These are phyloP conservation scores for Carallia pectinifolia DNA, from an alignment of 345 rosid genomes.

Conservation along the genomic window DNA sequence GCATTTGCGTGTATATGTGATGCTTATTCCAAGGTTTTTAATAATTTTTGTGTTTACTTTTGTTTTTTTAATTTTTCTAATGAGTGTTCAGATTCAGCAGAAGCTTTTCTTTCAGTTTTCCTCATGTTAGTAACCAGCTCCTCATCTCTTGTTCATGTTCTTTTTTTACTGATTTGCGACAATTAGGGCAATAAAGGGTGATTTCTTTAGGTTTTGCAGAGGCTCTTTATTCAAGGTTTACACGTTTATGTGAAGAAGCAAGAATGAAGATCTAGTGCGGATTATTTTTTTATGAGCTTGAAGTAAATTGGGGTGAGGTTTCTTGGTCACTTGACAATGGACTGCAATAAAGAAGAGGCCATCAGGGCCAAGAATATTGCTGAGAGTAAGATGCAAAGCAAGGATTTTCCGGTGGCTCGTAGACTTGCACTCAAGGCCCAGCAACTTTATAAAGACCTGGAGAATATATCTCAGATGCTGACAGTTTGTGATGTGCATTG, in stretches of 20 bases:
- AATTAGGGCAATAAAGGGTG: slow-evolving; percentile 5
- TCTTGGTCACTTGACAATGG: slow-evolving; percentile 41
- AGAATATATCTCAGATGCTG: slow-evolving; percentile 60
- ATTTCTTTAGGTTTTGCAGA: slow-evolving; percentile 2
- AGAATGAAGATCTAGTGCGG: slow-evolving; percentile 4
- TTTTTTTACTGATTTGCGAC: slow-evolving; percentile 7
- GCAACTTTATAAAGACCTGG: slow-evolving; percentile 56
- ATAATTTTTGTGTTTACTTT: too few species aligned
- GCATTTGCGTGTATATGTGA: too few species aligned
- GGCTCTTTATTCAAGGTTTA: not conserved
- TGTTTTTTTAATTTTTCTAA: too few species aligned
- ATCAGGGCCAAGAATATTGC: slow-evolving; percentile 68
- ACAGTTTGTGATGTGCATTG: slow-evolving; percentile 88
- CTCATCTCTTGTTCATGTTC: slow-evolving; percentile 1
- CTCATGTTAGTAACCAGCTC: too few species aligned
- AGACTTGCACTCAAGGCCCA: slow-evolving; percentile 65
- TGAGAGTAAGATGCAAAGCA: slow-evolving; percentile 53
- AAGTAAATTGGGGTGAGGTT: slow-evolving; percentile 8
- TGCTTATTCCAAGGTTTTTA: too few species aligned
- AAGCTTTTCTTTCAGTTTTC: too few species aligned
- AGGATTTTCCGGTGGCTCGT: slow-evolving; percentile 63
- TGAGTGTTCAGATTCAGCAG: too few species aligned
- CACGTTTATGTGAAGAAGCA: not conserved
- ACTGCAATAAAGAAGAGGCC: slow-evolving; percentile 92
- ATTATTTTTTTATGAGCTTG: not conserved